Percentiles rank a stretch among this genome's conserved stretches.
Conservation (phyloP, 495 filamentous ascomycete genomes). For the Entonaema liquescens region DNA sequence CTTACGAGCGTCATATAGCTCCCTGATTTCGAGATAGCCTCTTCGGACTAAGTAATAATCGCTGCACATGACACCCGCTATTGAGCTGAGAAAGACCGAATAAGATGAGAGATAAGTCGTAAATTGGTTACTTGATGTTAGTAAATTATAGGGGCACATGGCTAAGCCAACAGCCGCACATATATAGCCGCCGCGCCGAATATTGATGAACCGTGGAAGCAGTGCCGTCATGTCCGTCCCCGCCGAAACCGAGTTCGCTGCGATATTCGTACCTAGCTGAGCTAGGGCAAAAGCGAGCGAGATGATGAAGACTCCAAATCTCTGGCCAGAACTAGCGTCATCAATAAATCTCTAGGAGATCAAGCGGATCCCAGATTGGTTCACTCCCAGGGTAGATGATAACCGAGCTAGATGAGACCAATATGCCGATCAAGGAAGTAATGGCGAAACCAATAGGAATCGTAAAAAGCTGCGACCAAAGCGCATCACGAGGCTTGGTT, state of each 20-base stretch:
- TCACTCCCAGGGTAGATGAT: constrained; percentile 74
- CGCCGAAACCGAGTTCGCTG: constrained; percentile 88
- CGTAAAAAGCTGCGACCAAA: constrained; percentile 90
- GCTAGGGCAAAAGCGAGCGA: constrained; percentile 82
- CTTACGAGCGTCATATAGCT: constrained; percentile 78
- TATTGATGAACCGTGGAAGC: constrained; percentile 85
- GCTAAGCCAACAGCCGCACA: constrained; percentile 84
- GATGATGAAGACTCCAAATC: constrained; percentile 91
- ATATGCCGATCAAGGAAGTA: constrained; percentile 93
- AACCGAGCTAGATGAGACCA: constrained; percentile 84
- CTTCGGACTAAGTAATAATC: constrained; percentile 92
- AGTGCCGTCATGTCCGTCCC: constrained; percentile 93
- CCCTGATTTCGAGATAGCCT: constrained; percentile 80
- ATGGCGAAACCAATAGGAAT: constrained; percentile 88
- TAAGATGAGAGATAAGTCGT: constrained; percentile 95
- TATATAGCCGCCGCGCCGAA: constrained; percentile 89
- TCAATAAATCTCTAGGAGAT: constrained; percentile 77
- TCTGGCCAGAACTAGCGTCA: constrained; percentile 76
- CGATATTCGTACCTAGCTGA: constrained; percentile 92
- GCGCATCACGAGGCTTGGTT: constrained; percentile 76
- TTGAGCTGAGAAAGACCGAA: constrained; percentile 93
- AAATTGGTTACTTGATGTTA: constrained; percentile 83
- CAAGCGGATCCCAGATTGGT: constrained; percentile 87
- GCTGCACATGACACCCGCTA: constrained; percentile 87
- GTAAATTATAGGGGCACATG: constrained; percentile 90